Evolutionary conservation across 306 rosid species (phyloP).

Genomic region (Begonia peltatifolia): DNA sequence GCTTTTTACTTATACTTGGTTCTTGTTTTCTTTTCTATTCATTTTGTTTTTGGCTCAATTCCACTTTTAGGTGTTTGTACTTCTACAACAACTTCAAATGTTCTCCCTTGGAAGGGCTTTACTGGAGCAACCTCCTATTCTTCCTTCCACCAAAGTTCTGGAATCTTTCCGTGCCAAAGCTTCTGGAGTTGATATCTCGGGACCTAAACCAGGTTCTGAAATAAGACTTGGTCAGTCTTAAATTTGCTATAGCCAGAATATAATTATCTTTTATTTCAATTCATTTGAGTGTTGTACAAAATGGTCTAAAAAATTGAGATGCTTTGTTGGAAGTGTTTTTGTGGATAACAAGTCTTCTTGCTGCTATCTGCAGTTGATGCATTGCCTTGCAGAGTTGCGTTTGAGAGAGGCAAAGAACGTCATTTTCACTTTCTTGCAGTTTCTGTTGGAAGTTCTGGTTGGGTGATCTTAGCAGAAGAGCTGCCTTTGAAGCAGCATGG

Average conservation of each 20-base stretch:
- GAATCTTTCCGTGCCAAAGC: constrained; percentile 35
- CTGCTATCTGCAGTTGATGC: constrained; percentile 52
- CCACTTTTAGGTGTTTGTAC: constrained; percentile 57
- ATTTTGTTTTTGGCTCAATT: constrained; percentile 3
- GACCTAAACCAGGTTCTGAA: constrained; percentile 69
- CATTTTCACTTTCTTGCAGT: constrained; percentile 55
- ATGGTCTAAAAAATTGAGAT: no score
- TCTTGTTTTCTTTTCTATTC: neutral
- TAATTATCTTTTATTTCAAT: no score
- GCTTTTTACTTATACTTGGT: neutral
- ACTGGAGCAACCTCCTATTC: constrained; percentile 62
- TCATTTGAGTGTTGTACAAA: no score
- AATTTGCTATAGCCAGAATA: neutral
- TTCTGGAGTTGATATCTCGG: constrained; percentile 45
- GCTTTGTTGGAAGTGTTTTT: neutral
- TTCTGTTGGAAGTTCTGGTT: constrained; percentile 63
- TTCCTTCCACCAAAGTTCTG: constrained; percentile 34
- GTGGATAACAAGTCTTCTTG: constrained; percentile 9
- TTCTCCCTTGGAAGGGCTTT: constrained; percentile 67
- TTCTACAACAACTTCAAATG: constrained; percentile 71
- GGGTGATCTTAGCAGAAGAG: constrained; percentile 76
- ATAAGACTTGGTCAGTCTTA: constrained; percentile 63
- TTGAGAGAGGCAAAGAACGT: constrained; percentile 81
- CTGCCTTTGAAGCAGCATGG: constrained; percentile 45
- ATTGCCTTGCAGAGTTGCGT: constrained; percentile 80